Conservation (phyloP, 2,329 filamentous ascomycete genomes). For the Ceratocystis alfenasii region DNA sequence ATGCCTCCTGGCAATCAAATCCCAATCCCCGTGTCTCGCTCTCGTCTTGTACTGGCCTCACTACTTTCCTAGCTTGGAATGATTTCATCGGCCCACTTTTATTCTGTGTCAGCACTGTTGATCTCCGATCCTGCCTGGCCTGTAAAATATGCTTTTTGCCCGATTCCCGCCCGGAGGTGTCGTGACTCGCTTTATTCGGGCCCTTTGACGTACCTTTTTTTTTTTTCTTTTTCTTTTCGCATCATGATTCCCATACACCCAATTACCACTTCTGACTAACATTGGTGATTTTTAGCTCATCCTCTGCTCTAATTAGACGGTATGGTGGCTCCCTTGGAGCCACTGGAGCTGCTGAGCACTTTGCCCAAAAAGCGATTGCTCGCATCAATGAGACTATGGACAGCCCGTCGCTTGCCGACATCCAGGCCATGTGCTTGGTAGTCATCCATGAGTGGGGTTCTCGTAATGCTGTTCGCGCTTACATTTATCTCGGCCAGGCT, state of each 20-base stretch:
- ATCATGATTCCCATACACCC: neutral
- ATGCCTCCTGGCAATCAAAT: neutral
- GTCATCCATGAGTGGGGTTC: constrained; percentile 53
- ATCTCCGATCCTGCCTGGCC: neutral
- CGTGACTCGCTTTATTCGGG: neutral
- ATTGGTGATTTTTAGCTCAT: constrained; percentile 35
- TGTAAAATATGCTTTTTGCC: neutral
- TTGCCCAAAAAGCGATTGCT: constrained; percentile 45
- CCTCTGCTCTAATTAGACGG: constrained; percentile 44
- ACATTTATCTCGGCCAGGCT: constrained; percentile 51
- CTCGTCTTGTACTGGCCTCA: neutral
- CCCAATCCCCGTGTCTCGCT: neutral
- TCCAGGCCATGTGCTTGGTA: constrained; percentile 48
- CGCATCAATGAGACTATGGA: constrained; percentile 48
- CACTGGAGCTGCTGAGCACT: constrained; percentile 46
- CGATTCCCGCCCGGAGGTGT: neutral
- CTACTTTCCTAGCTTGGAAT: neutral
- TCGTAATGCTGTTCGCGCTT: constrained; percentile 49
- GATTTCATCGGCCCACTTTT: constrained; percentile 14
- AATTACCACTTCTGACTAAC: neutral
- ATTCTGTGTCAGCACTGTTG: constrained; percentile 14
- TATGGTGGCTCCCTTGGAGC: constrained; percentile 43
- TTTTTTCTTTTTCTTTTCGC: too few relatives aligned
- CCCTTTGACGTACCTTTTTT: neutral
- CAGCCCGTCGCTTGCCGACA: constrained; percentile 47